Base-by-base conservation (phyloP, 345 rosid genomes). In the Camelina laxa region DNA sequence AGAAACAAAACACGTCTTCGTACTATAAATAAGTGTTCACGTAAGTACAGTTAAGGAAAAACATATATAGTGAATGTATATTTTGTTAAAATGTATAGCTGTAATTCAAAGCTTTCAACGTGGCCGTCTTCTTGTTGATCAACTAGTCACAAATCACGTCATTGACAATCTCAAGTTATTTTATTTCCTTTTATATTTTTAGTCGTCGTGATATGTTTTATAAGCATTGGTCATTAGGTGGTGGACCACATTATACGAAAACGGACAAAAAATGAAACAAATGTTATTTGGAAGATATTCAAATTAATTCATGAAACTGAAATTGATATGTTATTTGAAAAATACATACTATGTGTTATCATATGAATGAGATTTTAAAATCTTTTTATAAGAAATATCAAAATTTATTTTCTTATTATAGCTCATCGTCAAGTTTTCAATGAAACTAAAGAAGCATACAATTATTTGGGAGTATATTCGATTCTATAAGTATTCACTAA, bases 1-100 rank as follows among this genome's bases (percentile, higher is more conserved):
- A 56, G 36, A 47, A 76, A 76, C 61, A 70, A 64, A 70, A 76
- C 80, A 76, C 75, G 75, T 76, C 66, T 76, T 70, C 21, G 75
- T 45, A 36, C 53, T 76, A 47, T 63, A 62, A 11, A 50, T 44
- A 62, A 19, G 41, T 35, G 70, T 76, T 63, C 66, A 76, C 80
- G 75, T 63, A 63, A 76, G 71, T 76, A 56, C 75, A 69, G 65
- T 69, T 69, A 76, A 33, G 65, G 44, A 58, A 41, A 39, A 48
- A 45, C 16, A 42, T 49, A 45, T 45, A 24, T 60, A 14, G 36
- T 39, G 66, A 55, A 9, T 70, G 19, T 36, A 21, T 36, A 21
- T 27, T 63, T 55, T 66, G 20, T 30, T 27, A 17, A 38, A 50
- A 42, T 71, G 39, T 65, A 13, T 78, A 72, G 81, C 76, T 60